These are phyloP conservation scores for Endogone sp. DNA, from an alignment of 192 early-diverging fungal species.

Conservation along the genomic window DNA sequence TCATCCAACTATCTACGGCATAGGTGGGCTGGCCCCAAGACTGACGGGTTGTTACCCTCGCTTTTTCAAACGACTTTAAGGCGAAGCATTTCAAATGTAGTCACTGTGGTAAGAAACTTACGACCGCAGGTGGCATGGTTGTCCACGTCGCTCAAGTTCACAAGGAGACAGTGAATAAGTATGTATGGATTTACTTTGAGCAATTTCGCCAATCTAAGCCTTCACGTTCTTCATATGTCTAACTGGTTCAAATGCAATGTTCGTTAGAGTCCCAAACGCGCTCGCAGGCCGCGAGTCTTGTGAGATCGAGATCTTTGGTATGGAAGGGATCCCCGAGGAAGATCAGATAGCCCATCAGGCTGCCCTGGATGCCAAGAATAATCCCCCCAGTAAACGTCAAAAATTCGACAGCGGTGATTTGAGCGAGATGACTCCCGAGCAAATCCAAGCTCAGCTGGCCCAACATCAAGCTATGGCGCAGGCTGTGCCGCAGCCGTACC, in stretches of 20 bases:
- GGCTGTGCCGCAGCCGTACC: constrained; percentile 5
- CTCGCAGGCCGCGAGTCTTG: constrained; percentile 76
- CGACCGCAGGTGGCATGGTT: constrained; percentile 85
- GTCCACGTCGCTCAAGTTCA: constrained; percentile 92
- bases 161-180: constrained; percentile 79
- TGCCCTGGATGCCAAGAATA: constrained; percentile 38
- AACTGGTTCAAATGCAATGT: neutral
- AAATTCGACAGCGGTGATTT: constrained; percentile 28
- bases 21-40: neutral
- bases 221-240: too few species aligned
- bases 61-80: neutral
- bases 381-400: constrained; percentile 38
- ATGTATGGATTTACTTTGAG: constrained; percentile 14
- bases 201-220: too few species aligned
- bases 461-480: constrained; percentile 34
- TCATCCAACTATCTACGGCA: neutral
- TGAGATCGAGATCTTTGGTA: constrained; percentile 95
- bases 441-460: constrained; percentile 39
- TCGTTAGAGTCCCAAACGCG: constrained; percentile 76
- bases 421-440: constrained; percentile 30
- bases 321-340: constrained; percentile 83
- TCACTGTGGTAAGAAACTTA: constrained; percentile 77
- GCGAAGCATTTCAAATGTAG: constrained; percentile 94
- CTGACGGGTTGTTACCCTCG: neutral
- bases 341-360: constrained; percentile 71